These are phyloP conservation scores for Epichloe sylvatica DNA, from an alignment of 2,329 filamentous ascomycete species.

Conservation along the genomic window DNA sequence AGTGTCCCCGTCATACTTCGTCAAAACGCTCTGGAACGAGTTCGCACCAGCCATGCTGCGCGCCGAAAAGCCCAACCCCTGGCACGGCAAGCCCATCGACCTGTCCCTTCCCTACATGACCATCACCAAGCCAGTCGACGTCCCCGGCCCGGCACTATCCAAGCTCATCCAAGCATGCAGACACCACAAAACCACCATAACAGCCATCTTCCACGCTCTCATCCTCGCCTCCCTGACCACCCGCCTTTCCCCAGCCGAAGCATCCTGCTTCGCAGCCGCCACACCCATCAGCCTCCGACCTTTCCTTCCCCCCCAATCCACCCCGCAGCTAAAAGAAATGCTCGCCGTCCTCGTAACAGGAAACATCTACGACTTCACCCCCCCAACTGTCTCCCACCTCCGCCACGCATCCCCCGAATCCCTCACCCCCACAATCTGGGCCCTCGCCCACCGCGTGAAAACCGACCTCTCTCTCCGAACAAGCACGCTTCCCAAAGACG, in stretches of 20 bases:
- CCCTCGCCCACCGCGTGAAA: constrained; percentile 21
- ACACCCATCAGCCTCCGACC: constrained; percentile 34
- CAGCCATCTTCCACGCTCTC: constrained; percentile 34
- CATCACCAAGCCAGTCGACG: constrained; percentile 22
- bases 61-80: constrained; percentile 14
- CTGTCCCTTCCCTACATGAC: constrained; percentile 22
- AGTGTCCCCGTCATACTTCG: constrained; percentile 26
- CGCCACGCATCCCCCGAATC: constrained; percentile 9
- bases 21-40: constrained; percentile 25
- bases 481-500: constrained; percentile 26
- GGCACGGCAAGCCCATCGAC: constrained; percentile 25
- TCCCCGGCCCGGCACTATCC: constrained; percentile 17
- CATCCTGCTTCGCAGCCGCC: constrained; percentile 20
- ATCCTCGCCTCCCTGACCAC: constrained; percentile 26
- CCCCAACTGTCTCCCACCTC: constrained; percentile 12
- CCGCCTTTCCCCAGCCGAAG: constrained; percentile 20
- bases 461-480: constrained; percentile 20
- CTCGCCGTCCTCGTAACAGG: constrained; percentile 29
- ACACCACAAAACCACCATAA: constrained; percentile 30
- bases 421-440: constrained; percentile 26
- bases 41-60: constrained; percentile 27
- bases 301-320: constrained; percentile 16
- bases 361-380: constrained; percentile 18
- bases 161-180: constrained; percentile 27
- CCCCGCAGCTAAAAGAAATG: constrained; percentile 12